Conservation (phyloP, 441 rosid genomes). For the Eutrema salsugineum region DNA sequence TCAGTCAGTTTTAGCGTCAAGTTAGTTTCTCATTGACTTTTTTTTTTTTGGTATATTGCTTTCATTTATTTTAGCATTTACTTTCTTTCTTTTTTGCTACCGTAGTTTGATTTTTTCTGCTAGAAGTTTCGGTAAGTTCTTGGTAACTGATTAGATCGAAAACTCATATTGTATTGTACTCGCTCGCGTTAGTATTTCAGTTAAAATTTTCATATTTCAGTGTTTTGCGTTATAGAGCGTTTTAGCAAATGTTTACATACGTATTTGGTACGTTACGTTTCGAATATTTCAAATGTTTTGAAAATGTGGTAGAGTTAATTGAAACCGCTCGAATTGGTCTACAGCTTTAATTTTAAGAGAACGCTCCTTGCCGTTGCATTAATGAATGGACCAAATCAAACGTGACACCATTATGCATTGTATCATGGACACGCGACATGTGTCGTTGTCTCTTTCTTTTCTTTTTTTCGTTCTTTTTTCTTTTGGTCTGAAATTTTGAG, state of each 20-base stretch:
- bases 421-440: conserved; percentile 2
- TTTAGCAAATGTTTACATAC: too few species aligned
- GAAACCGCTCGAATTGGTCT: not conserved
- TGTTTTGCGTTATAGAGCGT: conserved; percentile 8
- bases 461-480: too few species aligned
- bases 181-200: conserved; percentile 5
- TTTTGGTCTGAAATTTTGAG: too few species aligned
- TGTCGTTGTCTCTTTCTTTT: not conserved
- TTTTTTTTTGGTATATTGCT: conserved; percentile 14
- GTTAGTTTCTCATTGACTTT: conserved; percentile 20
- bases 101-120: conserved; percentile 9
- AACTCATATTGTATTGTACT: conserved; percentile 20
- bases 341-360: too few species aligned
- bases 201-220: not conserved
- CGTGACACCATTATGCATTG: conserved; percentile 5
- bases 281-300: not conserved
- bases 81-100: not conserved
- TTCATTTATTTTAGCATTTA: conserved; percentile 22
- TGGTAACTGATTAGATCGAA: conserved; percentile 17
- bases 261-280: not conserved
- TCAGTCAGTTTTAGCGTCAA: not conserved
- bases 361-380: not conserved
- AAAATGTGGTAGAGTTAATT: not conserved
- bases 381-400: conserved; percentile 8
- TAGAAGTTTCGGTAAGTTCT: conserved; percentile 16